Evolutionary conservation across 163 green algal genomes (phyloP), one percentile per base, ranked within the genome.

Genomic region (Chloroidium sp.): DNA sequence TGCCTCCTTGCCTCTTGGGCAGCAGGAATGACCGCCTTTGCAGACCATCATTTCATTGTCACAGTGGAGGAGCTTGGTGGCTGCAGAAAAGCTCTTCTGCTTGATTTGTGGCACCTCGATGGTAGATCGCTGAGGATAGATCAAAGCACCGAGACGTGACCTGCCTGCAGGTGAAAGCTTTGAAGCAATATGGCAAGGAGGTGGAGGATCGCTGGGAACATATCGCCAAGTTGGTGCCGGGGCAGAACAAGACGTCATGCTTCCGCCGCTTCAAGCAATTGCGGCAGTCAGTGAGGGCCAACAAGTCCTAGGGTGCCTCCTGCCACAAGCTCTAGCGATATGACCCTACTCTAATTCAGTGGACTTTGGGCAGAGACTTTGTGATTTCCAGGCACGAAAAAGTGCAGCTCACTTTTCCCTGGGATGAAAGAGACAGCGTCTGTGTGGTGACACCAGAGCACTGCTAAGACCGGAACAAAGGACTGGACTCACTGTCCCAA

Each of bases 191-290:
- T 57, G 75, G 79, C 57, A 91, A 91, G 69, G 84, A 88, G 2
- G 76, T 69, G 0, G 67, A 78, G 61, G 86, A 86, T 60, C 69
- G 80, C 61, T 92, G 85, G 91, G 89, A 88, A 36, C 79, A 82
- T 8, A 88, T 97, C 6, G 85, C 91, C 1, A 78, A 79, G 14
- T 72, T 84, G 59, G 92, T 97, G 62, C 84, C 84, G 1, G 93
- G 91, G 69, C 96, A 97, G 88, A 88, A 61, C 80, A 97, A 95
- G 85, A 84, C 87, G 74, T 80, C 93, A 78, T 98, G 94, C 87
- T 92, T 94, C 76, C 88, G 86, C 77, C 88, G 90, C 6, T 98
- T 97, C 90, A 97, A 97, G 86, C 90, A 94, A 82, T 80, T 97
- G 75, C 86, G 89, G 57, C 84, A 91, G 58, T 85, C 82, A 1